A percentile compares a stretch with the other conserved stretches of the same genome.
Evolutionary conservation across 805 yeast species (phyloP).

Genomic region (Candida insectalens): DNA sequence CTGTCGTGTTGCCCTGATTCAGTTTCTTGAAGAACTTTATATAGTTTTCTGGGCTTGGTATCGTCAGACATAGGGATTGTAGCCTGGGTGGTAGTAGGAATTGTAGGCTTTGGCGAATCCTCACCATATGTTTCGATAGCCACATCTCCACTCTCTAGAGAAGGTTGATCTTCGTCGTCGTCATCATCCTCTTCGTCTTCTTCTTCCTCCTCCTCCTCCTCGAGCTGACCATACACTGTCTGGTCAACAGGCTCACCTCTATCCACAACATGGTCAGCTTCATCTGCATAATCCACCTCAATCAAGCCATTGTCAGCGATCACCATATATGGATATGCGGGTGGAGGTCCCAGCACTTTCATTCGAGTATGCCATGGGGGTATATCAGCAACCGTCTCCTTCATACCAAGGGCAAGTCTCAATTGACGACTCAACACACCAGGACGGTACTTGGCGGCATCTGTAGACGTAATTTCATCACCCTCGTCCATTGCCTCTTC

Average conservation of each 20-base stretch:
- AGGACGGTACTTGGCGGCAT: conserved; percentile 33
- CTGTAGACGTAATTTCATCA: conserved; percentile 27
- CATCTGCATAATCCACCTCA: conserved; percentile 8
- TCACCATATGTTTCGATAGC: conserved; percentile 16
- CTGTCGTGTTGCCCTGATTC: conserved; percentile 14
- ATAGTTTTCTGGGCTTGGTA: conserved; percentile 16
- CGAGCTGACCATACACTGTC: conserved; percentile 23
- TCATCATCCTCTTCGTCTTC: conserved; percentile 25
- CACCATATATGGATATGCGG: conserved; percentile 58
- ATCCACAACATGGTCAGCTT: conserved; percentile 13
- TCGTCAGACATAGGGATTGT: conserved; percentile 6
- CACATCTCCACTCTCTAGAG: too few species aligned
- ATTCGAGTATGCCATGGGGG: conserved; percentile 69
- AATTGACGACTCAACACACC: conserved; percentile 58
- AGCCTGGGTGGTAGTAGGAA: conserved; percentile 3
- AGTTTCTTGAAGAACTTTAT: conserved; percentile 23
- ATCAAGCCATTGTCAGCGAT: conserved; percentile 33
- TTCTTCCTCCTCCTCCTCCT: conserved; percentile 25
- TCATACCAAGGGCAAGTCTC: conserved; percentile 59
- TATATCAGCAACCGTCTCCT: conserved; percentile 21
- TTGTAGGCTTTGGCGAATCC: conserved; percentile 8
- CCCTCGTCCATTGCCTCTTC: conserved; percentile 53
- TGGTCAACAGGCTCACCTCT: conserved; percentile 6
- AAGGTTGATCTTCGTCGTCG: conserved; percentile 25
- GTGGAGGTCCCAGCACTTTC: conserved; percentile 72